Evolutionary conservation across 805 yeast species (phyloP).

Genomic region (Ogataea henricii): DNA sequence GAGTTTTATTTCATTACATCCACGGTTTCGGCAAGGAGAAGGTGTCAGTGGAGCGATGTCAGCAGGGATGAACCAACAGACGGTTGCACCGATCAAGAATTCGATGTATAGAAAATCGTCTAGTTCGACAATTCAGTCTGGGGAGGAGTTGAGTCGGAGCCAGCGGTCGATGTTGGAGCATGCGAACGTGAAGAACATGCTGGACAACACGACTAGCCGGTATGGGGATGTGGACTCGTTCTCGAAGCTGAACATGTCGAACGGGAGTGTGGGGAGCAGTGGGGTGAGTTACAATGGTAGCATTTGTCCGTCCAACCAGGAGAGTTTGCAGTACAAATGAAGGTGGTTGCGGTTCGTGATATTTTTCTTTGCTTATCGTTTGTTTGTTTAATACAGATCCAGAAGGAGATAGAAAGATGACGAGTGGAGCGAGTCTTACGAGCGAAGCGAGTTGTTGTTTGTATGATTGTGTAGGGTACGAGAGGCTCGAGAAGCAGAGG

Average conservation of each 20-base stretch:
- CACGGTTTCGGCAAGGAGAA: conserved; percentile 20
- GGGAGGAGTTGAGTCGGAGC: conserved; percentile 21
- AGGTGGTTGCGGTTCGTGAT: background rate
- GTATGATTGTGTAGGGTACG: too few species aligned
- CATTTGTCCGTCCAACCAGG: conserved; percentile 14
- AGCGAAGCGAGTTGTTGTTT: too few species aligned
- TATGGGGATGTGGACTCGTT: conserved; percentile 25
- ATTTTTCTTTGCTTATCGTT: conserved; percentile 6
- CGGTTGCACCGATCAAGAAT: conserved; percentile 22
- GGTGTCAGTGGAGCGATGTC: conserved; percentile 4
- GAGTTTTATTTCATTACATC: conserved; percentile 19
- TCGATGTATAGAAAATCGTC: conserved; percentile 25
- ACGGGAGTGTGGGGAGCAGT: conserved; percentile 22
- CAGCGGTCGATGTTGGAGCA: conserved; percentile 21
- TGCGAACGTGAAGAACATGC: conserved; percentile 24
- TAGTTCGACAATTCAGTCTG: conserved; percentile 25
- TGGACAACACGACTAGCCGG: conserved; percentile 24
- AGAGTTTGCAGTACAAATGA: conserved; percentile 7
- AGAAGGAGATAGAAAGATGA: background rate
- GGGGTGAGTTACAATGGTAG: conserved; percentile 20
- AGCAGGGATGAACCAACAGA: conserved; percentile 11
- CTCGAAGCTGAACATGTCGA: conserved; percentile 19
- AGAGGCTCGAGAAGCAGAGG: too few species aligned
- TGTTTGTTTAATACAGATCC: background rate
- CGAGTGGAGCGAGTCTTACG: background rate